Evolutionary conservation across 2,329 filamentous ascomycete genomes (phyloP), one percentile per base, ranked within the genome.

Genomic region (Verticillium klebahnii): DNA sequence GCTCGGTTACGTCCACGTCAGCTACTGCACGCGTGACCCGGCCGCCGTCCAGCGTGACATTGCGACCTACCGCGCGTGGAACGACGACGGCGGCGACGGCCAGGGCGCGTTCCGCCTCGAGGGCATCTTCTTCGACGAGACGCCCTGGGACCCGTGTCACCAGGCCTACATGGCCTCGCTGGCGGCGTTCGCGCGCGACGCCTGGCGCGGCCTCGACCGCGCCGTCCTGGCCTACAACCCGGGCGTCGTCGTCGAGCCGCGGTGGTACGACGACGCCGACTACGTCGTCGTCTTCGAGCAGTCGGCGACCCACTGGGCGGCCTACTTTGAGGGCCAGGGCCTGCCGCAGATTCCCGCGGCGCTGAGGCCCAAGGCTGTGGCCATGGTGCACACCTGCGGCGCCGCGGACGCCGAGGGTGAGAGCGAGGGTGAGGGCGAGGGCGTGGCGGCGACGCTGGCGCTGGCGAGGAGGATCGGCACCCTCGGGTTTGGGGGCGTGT

Each of bases 91-190:
- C 57, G 45, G 54, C 50, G 19, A 25, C 8, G 19, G 19, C n/a
- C 45, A 50, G 19, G 45, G 19, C 45, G 11, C n/a, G 3, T 68
- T 82, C 58, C 70, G 74, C 25, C 70, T 82, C 66, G 73, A 73
- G 60, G 79, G 78, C 58, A 80, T 82, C 66, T 82, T 82, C 68
- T 77, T 82, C 62, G 80, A 81, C 64, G 79, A 82, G 69, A 77
- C 75, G 52, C 79, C 79, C 5, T 70, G 68, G 23, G 68, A 67
- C 25, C 61, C 64, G 15, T 55, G 57, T 17, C 58, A 66, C 57
- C 62, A 63, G 25, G 57, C 63, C 55, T 69, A 67, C 63, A 67
- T 69, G 68, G 66, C 69, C 17, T 58, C 64, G 25, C 55, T 72
- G 56, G 62, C 68, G 9, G 57, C 39, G 2, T 60, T 77, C 72